These are phyloP conservation scores for Blastobotrys americana DNA, from an alignment of 805 yeast species.

Conservation along the genomic window DNA sequence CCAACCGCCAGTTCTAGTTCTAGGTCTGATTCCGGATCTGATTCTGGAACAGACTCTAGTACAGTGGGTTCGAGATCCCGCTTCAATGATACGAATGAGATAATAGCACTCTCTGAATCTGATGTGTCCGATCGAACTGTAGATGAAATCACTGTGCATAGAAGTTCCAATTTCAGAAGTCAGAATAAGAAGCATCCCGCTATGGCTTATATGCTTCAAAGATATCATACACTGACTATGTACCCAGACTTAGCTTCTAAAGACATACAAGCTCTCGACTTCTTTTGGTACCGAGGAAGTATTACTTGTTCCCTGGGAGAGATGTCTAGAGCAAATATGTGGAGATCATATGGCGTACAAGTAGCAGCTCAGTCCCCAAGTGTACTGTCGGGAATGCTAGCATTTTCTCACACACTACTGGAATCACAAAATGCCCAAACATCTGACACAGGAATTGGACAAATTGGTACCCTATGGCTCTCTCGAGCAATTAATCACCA, in stretches of 20 bases:
- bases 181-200: no score
- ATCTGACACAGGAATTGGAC: not conserved
- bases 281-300: not conserved
- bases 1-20: no score
- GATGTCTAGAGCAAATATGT: not conserved
- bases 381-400: not conserved
- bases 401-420: not conserved
- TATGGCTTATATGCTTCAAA: not conserved
- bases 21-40: no score
- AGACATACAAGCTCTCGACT: not conserved
- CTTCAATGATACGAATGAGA: no score
- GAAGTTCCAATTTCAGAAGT: no score
- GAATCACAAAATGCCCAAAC: not conserved
- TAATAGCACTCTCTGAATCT: no score
- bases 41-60: no score
- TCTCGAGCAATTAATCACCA: not conserved
- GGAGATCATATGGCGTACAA: not conserved
- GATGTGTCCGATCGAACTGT: no score
- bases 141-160: no score
- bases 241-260: not conserved
- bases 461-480: not conserved
- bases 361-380: not conserved
- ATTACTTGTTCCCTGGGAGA: not conserved
- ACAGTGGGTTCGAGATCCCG: no score
- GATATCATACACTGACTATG: not conserved